Evolutionary conservation across 352 stramenopile genomes (phyloP), one percentile per base, ranked within the genome.

Genomic region (Phytopythium boreale): DNA sequence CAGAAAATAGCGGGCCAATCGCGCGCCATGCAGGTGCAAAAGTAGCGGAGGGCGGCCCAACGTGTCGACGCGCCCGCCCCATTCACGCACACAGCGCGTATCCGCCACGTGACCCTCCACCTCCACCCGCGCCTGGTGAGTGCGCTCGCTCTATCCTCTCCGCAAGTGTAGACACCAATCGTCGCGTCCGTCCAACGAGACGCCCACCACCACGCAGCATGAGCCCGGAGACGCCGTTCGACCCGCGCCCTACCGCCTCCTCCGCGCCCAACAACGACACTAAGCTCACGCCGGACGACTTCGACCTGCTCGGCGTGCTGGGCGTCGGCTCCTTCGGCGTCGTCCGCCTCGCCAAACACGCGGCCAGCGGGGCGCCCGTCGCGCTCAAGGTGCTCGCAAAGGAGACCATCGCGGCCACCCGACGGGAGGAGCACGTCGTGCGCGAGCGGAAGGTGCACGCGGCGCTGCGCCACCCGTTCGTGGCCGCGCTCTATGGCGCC

Each of bases 341-440:
- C 15, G 87, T 95, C 22, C 90, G 94, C 64, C 69, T 94, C 47
- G 87, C 88, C 31, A 73, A 77, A 39, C 86, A 92, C 66, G 70
- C 77, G 31, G 68, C 74, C 20, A 88, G 75, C 1, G 82, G 85
- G 9, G 76, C 68, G 22, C 88, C 68, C 44, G 79, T 95, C 4
- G 86, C 86, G 47, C 72, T 93, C 60, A 95, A 95, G 51, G 75
- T 90, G 51, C 64, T 92, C 27, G 89, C 79, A 15, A 92, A 90
- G 58, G 81, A 93, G 51, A 73, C 87, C 58, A 75, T 93, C 20
- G 82, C 93, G 22, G 82, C 74, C 34, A 87, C 83, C 47, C 78
- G 85, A 7, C 80, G 93, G 59, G 79, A 93, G 61, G 88, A 89
- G 57, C 79, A 94, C 68, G 90, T 93, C 39, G 60, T 92, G 50